Percentiles rank a stretch among this genome's conserved stretches.
These are phyloP conservation scores for Microdochium paspali DNA, from an alignment of 2,329 filamentous ascomycete species.

Conservation along the genomic window DNA sequence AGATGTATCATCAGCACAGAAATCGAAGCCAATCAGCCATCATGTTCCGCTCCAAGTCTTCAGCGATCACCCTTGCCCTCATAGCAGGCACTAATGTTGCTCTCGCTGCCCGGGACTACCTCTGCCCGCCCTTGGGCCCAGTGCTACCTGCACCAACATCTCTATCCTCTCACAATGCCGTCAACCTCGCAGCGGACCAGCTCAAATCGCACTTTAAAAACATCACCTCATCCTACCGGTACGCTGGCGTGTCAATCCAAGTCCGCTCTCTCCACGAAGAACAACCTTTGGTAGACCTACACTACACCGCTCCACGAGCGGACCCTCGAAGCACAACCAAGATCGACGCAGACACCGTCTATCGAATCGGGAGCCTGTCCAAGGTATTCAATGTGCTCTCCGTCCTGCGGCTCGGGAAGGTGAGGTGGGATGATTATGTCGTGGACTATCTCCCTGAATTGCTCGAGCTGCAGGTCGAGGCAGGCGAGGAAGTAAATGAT, in stretches of 20 bases:
- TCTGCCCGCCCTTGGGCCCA: conserved; percentile 31
- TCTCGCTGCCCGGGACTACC: conserved; percentile 16
- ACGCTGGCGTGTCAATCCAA: conserved; percentile 25
- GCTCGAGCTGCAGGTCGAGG: conserved; percentile 11
- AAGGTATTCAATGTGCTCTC: conserved; percentile 19
- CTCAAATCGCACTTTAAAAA: conserved; percentile 16
- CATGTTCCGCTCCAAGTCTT: conserved; percentile 2
- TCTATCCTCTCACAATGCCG: conserved; percentile 19
- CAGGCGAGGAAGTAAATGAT: conserved; percentile 8
- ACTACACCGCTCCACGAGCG: conserved; percentile 25
- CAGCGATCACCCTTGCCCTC: conserved; percentile 1
- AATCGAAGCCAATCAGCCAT: too few species aligned
- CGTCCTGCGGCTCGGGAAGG: conserved; percentile 10
- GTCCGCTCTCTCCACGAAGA: conserved; percentile 32
- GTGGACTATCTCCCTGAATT: conserved; percentile 15
- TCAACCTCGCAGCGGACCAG: conserved; percentile 15
- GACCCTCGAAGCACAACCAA: conserved; percentile 15
- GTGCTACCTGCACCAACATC: conserved; percentile 26
- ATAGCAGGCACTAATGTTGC: conserved; percentile 8
- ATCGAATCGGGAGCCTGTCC: conserved; percentile 26
- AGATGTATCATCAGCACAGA: too few species aligned
- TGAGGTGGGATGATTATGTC: conserved; percentile 13
- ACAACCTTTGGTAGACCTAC: conserved; percentile 24
- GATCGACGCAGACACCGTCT: conserved; percentile 23
- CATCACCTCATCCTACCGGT: conserved; percentile 15